Percentiles rank a stretch among this genome's conserved stretches.
phyloP scores from a whole-genome alignment of 768 basidiomycete genomes.

The Tylopilus plumbeoviolaceoides region DNA sequence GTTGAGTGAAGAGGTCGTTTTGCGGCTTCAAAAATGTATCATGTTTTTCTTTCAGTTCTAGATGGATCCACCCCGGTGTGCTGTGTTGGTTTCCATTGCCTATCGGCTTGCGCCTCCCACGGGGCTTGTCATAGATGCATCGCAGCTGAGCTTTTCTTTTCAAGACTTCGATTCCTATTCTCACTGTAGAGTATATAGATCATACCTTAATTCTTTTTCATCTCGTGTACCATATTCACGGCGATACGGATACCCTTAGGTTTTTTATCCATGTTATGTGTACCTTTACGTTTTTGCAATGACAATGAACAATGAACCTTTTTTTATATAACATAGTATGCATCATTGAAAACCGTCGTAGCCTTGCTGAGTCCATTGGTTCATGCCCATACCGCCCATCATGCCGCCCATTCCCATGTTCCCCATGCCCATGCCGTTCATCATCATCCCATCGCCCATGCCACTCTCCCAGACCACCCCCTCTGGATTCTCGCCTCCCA shows the following conservation, averaged over 20 bases:
- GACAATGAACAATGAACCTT: background rate
- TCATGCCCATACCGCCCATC: constrained; percentile 37
- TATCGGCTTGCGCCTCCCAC: constrained; percentile 5
- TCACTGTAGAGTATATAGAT: constrained; percentile 45
- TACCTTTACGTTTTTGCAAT: constrained; percentile 6
- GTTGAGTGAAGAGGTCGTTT: constrained; percentile 17
- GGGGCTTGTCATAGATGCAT: background rate
- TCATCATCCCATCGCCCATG: constrained; percentile 43
- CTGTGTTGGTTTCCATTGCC: constrained; percentile 2
- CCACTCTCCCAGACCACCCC: constrained; percentile 37
- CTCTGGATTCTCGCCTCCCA: constrained; percentile 31
- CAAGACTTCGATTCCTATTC: constrained; percentile 20
- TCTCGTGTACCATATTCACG: constrained; percentile 19
- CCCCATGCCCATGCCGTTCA: constrained; percentile 35
- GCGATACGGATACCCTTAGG: constrained; percentile 26
- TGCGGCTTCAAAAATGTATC: background rate
- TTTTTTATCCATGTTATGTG: constrained; percentile 5
- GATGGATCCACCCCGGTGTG: background rate
- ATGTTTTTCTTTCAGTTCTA: background rate
- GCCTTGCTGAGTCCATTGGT: constrained; percentile 35
- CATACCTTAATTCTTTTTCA: constrained; percentile 24
- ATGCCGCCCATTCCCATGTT: constrained; percentile 32
- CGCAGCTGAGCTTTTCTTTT: background rate
- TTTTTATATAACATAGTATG: background rate
- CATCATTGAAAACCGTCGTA: constrained; percentile 31